A percentile compares a stretch with the other conserved stretches of the same genome.
These are phyloP conservation scores for Plasmopara viticola DNA, from an alignment of 352 stramenopile species.

Conservation along the genomic window DNA sequence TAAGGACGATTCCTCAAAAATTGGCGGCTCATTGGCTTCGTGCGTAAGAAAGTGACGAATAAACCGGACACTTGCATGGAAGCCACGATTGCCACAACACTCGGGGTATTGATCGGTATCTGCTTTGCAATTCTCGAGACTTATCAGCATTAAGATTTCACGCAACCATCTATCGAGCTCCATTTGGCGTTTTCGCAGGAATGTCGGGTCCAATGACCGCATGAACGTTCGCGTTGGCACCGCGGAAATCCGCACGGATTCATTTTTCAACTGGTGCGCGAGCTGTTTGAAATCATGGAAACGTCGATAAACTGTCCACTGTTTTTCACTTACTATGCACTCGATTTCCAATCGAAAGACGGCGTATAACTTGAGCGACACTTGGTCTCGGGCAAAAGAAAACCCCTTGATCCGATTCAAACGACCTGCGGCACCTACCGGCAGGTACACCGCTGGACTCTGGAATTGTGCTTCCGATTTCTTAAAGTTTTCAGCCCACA, in stretches of 20 bases:
- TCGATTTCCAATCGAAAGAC: slow-evolving; percentile 81
- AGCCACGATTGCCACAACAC: slow-evolving; percentile 63
- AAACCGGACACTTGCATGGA: slow-evolving; percentile 56
- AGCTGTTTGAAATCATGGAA: slow-evolving; percentile 86
- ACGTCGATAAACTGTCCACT: slow-evolving; percentile 81
- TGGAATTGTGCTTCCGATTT: slow-evolving; percentile 61
- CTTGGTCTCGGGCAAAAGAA: slow-evolving; percentile 59
- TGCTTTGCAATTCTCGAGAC: slow-evolving; percentile 71
- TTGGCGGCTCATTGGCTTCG: slow-evolving; percentile 63
- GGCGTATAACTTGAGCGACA: slow-evolving; percentile 69
- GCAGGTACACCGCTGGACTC: slow-evolving; percentile 65
- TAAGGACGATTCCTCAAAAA: slow-evolving; percentile 44
- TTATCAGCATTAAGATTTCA: slow-evolving; percentile 77
- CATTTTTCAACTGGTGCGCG: slow-evolving; percentile 72
- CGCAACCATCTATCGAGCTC: slow-evolving; percentile 82
- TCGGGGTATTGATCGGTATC: slow-evolving; percentile 52
- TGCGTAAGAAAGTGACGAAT: slow-evolving; percentile 74
- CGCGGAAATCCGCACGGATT: slow-evolving; percentile 65
- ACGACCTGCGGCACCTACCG: slow-evolving; percentile 50
- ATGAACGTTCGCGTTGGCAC: slow-evolving; percentile 76
- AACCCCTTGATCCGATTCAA: slow-evolving; percentile 80
- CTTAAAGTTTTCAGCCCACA: slow-evolving; percentile 83
- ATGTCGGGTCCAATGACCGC: slow-evolving; percentile 74
- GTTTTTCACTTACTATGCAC: slow-evolving; percentile 80
- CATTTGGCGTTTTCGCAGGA: slow-evolving; percentile 76